These are phyloP conservation scores for Onygenales sp. DNA, from an alignment of 2,329 filamentous ascomycete genomes.

Conservation along the genomic window DNA sequence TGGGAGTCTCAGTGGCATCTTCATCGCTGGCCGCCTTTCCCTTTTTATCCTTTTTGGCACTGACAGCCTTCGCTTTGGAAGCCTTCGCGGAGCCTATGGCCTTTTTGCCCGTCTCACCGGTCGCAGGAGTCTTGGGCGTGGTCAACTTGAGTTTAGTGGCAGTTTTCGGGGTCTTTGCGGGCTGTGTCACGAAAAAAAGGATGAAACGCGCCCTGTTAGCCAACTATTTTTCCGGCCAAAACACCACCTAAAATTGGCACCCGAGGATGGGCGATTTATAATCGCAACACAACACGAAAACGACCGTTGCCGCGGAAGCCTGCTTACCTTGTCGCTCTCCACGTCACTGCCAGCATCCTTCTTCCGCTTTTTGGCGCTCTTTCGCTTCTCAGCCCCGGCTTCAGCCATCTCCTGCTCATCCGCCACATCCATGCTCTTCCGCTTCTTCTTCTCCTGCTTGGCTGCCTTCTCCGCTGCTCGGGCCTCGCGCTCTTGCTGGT, in stretches of 20 bases:
- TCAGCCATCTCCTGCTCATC: constrained; percentile 44
- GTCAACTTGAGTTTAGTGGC: constrained; percentile 42
- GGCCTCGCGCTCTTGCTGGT: constrained; percentile 58
- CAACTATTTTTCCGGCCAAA: background rate
- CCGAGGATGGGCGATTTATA: background rate
- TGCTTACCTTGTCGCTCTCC: constrained; percentile 59
- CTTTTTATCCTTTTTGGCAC: constrained; percentile 52
- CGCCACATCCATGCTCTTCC: constrained; percentile 33
- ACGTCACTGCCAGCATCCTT: constrained; percentile 55
- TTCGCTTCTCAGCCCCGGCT: constrained; percentile 42
- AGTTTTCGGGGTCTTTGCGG: constrained; percentile 58
- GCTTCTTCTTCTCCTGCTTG: constrained; percentile 46
- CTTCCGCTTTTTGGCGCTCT: constrained; percentile 70
- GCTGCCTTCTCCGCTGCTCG: constrained; percentile 47
- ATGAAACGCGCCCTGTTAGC: constrained; percentile 8
- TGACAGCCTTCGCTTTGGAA: constrained; percentile 44
- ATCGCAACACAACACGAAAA: background rate
- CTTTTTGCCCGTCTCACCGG: constrained; percentile 32
- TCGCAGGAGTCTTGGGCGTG: constrained; percentile 49
- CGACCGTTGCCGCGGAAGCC: background rate
- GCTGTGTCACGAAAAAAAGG: constrained; percentile 29
- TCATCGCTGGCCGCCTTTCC: constrained; percentile 42
- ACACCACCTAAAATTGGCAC: constrained; percentile 1
- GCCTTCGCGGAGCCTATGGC: constrained; percentile 45
- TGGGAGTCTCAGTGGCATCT: constrained; percentile 42